Evolutionary conservation across 148 eudicot species (phyloP).

Genomic region (Fagopyrum esculentum): DNA sequence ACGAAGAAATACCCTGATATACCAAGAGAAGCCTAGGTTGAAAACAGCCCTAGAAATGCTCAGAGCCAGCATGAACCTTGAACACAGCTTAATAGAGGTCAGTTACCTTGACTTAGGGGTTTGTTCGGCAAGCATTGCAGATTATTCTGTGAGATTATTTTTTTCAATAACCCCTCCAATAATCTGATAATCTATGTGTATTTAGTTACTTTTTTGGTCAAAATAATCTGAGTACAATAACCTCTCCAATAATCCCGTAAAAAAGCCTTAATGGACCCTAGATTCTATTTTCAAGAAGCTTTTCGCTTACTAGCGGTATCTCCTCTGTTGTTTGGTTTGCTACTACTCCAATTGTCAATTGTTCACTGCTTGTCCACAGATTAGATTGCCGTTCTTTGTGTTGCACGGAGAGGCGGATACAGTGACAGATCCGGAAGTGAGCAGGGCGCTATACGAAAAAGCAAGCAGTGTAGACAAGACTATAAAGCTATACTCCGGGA

Average conservation of each 20-base stretch:
- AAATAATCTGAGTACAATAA: too few relatives aligned
- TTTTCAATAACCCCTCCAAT: too few relatives aligned
- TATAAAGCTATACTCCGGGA: slow-evolving; percentile 74
- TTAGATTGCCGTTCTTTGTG: slow-evolving; percentile 84
- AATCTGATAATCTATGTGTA: too few relatives aligned
- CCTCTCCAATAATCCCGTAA: too few relatives aligned
- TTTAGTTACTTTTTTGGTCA: too few relatives aligned
- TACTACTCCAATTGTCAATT: too few relatives aligned
- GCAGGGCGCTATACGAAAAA: slow-evolving; percentile 65
- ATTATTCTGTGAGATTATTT: too few relatives aligned
- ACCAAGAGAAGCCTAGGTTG: slow-evolving; percentile 86
- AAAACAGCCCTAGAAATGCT: slow-evolving; percentile 98
- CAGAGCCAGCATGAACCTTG: slow-evolving; percentile 84
- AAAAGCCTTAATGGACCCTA: too few relatives aligned
- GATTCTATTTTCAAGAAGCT: background rate
- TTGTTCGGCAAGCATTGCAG: too few relatives aligned
- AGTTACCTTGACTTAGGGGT: background rate
- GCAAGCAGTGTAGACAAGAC: slow-evolving; percentile 94
- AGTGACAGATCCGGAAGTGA: slow-evolving; percentile 96
- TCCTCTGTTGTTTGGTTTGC: too few relatives aligned
- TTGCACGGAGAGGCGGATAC: slow-evolving; percentile 95
- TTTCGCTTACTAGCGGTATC: background rate
- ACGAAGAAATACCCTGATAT: slow-evolving; percentile 74
- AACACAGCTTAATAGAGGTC: slow-evolving; percentile 76
- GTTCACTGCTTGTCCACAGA: slow-evolving; percentile 25